phyloP scores from a whole-genome alignment of 208 protist species.

The Blastocrithidia nonstop region DNA sequence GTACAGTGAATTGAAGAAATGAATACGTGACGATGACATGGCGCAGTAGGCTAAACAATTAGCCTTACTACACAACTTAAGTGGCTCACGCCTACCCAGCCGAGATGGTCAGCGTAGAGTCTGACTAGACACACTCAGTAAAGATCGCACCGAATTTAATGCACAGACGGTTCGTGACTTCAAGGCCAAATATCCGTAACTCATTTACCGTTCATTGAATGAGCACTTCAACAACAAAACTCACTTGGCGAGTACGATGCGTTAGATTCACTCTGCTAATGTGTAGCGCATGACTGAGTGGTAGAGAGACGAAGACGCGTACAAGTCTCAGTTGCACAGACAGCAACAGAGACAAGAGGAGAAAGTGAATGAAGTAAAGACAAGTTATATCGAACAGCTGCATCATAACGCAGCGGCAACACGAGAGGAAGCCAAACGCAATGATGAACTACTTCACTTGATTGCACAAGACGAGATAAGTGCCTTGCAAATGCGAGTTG shows the following conservation, averaged over 20 bases:
- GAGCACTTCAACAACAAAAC: conserved; percentile 7
- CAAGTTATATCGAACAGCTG: conserved; percentile 7
- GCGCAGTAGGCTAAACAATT: no score
- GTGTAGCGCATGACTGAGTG: conserved; percentile 4
- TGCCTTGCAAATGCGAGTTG: conserved; percentile 12
- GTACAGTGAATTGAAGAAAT: no score
- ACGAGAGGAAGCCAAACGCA: conserved; percentile 9
- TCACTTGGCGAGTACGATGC: conserved; percentile 9
- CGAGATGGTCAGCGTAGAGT: no score
- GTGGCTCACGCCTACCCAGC: no score
- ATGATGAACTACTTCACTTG: conserved; percentile 9
- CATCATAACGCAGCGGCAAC: conserved; percentile 9
- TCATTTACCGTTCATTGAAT: no score
- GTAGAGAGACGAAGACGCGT: conserved; percentile 9
- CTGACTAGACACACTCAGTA: no score
- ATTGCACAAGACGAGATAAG: conserved; percentile 17
- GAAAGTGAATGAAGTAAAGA: conserved; percentile 5
- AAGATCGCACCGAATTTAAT: no score
- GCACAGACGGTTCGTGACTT: no score
- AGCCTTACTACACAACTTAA: no score
- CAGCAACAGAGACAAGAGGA: conserved; percentile 9
- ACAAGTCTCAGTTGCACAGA: conserved; percentile 9
- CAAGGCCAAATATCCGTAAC: no score
- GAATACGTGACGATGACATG: no score
- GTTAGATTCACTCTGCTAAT: conserved; percentile 9